These are phyloP conservation scores for Saccharomyces jurei DNA, from an alignment of 805 yeast genomes.

Conservation along the genomic window DNA sequence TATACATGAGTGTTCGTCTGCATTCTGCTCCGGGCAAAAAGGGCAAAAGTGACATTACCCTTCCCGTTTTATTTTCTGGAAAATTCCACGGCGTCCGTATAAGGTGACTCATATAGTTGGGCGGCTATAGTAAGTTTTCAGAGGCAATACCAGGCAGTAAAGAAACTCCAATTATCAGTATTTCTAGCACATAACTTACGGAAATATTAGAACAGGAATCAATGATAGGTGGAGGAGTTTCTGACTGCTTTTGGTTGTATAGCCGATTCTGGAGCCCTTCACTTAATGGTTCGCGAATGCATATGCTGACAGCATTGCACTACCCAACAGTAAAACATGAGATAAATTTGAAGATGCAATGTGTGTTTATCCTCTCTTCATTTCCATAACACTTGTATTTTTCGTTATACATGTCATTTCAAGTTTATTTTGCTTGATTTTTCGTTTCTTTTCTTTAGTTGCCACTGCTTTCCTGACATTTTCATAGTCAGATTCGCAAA, in stretches of 20 bases:
- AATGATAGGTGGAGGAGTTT: background rate
- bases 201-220: background rate
- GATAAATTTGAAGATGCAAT: background rate
- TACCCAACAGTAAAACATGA: background rate
- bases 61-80: background rate
- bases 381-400: background rate
- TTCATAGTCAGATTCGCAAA: background rate
- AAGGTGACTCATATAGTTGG: background rate
- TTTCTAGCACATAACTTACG: background rate
- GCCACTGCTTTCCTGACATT: background rate
- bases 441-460: background rate
- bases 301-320: background rate
- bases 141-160: background rate
- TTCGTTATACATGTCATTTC: background rate
- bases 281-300: background rate
- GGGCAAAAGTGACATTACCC: background rate
- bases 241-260: background rate
- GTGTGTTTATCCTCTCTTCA: background rate
- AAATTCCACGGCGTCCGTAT: background rate
- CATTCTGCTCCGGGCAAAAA: background rate
- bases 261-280: background rate
- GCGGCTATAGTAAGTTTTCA: background rate
- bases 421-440: background rate
- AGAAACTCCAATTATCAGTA: background rate
- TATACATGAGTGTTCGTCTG: background rate